Conservation (phyloP, 2,329 filamentous ascomycete genomes). For the Ceratocystis albifundus region DNA sequence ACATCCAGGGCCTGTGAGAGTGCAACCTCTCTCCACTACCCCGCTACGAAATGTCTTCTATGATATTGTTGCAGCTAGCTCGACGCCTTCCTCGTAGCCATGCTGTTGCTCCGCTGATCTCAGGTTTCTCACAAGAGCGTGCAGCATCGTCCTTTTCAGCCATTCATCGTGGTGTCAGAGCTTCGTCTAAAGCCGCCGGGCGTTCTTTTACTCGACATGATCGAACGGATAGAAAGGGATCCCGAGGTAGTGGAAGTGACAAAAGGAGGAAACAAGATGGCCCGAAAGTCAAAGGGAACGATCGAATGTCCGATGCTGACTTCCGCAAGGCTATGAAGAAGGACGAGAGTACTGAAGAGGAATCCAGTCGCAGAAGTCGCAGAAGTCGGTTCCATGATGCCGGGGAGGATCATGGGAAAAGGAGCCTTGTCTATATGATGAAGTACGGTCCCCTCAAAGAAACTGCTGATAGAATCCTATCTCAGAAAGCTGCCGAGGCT, state of each 20-base stretch:
- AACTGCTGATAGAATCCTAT: constrained; percentile 23
- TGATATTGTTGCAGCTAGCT: constrained; percentile 5
- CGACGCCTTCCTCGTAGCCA: background rate
- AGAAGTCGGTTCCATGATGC: constrained; percentile 43
- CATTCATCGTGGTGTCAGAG: constrained; percentile 51
- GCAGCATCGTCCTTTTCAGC: constrained; percentile 42
- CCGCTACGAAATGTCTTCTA: constrained; percentile 8
- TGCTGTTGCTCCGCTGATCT: background rate
- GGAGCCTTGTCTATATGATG: constrained; percentile 44
- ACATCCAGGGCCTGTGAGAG: background rate
- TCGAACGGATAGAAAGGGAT: constrained; percentile 4
- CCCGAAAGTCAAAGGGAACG: background rate
- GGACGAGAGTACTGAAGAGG: constrained; percentile 26
- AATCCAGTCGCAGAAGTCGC: constrained; percentile 35
- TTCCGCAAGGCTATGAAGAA: constrained; percentile 29
- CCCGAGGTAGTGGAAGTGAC: background rate
- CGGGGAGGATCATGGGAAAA: constrained; percentile 40
- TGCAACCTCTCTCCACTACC: background rate
- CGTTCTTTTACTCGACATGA: constrained; percentile 1
- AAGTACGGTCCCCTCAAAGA: constrained; percentile 37
- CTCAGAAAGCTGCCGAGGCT: constrained; percentile 19
- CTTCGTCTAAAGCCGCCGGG: constrained; percentile 5
- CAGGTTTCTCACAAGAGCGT: constrained; percentile 5
- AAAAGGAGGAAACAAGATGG: background rate
- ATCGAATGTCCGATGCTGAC: constrained; percentile 18